Percentiles rank a stretch among this genome's conserved stretches.
Conservation (phyloP, 2,329 filamentous ascomycete genomes). For the Colletotrichum endophyticum region DNA sequence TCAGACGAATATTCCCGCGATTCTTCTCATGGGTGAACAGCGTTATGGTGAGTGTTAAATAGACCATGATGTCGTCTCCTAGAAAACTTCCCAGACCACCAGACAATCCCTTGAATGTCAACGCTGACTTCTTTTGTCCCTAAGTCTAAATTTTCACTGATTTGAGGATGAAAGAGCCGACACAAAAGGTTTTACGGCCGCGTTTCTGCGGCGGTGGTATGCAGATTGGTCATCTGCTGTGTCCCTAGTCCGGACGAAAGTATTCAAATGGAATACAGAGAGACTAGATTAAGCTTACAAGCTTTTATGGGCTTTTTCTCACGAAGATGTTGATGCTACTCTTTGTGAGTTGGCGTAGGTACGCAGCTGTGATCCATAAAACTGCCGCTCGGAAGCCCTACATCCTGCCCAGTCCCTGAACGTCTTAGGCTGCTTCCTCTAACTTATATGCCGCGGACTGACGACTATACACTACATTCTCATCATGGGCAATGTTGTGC, state of each 20-base stretch:
- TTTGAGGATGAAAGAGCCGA: accelerated
- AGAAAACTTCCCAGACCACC: not conserved
- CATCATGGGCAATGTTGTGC: accelerated
- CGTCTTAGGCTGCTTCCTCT: accelerated
- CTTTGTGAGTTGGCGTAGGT: not conserved
- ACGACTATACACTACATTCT: accelerated
- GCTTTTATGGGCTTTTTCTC: accelerated
- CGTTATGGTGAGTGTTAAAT: not conserved
- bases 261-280: not conserved
- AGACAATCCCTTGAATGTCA: too few relatives aligned
- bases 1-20: not conserved
- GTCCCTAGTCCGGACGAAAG: not conserved
- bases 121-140: too few relatives aligned
- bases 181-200: accelerated
- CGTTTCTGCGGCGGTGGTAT: accelerated
- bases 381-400: not conserved
- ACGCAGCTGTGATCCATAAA: not conserved
- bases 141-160: accelerated
- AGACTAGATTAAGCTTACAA: accelerated
- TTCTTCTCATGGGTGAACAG: not conserved
- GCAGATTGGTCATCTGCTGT: not conserved
- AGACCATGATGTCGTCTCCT: not conserved
- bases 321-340: accelerated
- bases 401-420: not conserved
- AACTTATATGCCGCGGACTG: accelerated